Base-by-base conservation (phyloP, 345 rosid species). In the Isatis tinctoria region DNA sequence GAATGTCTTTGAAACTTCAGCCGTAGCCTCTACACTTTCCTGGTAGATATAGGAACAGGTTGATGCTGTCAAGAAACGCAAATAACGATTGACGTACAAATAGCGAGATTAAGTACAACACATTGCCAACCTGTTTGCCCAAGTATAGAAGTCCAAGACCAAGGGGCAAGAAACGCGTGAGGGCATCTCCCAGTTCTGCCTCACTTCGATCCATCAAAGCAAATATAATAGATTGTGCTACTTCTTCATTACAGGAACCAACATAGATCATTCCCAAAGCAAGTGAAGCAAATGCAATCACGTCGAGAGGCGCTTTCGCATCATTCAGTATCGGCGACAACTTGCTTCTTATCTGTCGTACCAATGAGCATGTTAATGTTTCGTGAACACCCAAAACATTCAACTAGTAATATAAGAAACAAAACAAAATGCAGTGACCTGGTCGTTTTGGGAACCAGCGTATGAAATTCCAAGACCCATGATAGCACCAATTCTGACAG, bases 381-480 rank as follows among this genome's bases (percentile, higher is more conserved):
- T 36, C 5, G 9, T 43, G 32, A 70, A 30, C 60, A 40, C 58
- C 61, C n/a, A 5, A 66, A 60, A 67, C 64, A 72, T 41, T 60
- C 59, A 65, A 52, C 9, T n/a, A 48, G 57, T 41, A 72, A 17
- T 12, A 49, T 51, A 20, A 16, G 60, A 32, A 75, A 43, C 43
- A 57, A 33, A 3, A 60, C 2, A 66, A 36, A 44, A 75, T 22
- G 72, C 24, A 27, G 26, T 56, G 17, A 84, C 97, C 88, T 82
- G 88, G 49, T 87, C 92, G 78, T 92, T 87, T 80, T 88, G 91
- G 72, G 96, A 61, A 75, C 99, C 98, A 10, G 98, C 98, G 72
- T 96, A 96, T 43, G 98, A 83, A 78, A 92, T 87, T 80, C 96
- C 99, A 52, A 92, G 82, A 54, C 99, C 99, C 89, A 96, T 90